A percentile compares a stretch with the other conserved stretches of the same genome.
These are phyloP conservation scores for Solioccasus polychromus DNA, from an alignment of 768 basidiomycete genomes.

Conservation along the genomic window DNA sequence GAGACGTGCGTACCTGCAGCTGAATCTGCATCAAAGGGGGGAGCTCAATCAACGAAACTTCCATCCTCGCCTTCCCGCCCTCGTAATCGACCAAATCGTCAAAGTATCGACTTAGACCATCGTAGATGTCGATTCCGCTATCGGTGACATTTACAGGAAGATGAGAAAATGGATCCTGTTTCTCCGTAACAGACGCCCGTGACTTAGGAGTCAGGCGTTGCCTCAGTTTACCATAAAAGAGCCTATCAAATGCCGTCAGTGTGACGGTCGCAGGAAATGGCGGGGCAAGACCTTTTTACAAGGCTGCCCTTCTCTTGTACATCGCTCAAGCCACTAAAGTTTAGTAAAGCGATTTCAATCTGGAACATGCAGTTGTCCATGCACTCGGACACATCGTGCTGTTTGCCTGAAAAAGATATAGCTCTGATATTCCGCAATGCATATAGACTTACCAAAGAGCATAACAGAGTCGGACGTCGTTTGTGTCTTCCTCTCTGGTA, in stretches of 20 bases:
- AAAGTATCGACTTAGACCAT: conserved; percentile 89
- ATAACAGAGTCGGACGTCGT: conserved; percentile 70
- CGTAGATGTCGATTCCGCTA: conserved; percentile 88
- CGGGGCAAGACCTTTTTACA: conserved; percentile 64
- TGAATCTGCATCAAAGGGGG: conserved; percentile 94
- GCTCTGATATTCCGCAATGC: neutral
- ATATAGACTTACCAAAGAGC: conserved; percentile 74
- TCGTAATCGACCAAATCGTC: conserved; percentile 86
- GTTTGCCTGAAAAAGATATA: conserved; percentile 58
- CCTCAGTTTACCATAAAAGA: conserved; percentile 88
- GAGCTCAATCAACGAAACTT: conserved; percentile 78
- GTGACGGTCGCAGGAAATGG: neutral
- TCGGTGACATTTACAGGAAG: conserved; percentile 91
- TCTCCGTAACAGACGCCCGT: conserved; percentile 67
- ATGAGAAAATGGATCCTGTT: conserved; percentile 91
- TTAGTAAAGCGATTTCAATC: conserved; percentile 87
- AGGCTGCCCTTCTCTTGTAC: conserved; percentile 67
- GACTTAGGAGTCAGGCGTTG: conserved; percentile 51
- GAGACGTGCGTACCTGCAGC: conserved; percentile 64
- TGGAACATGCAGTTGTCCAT: conserved; percentile 99
- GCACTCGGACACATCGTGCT: conserved; percentile 98
- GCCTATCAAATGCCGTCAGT: conserved; percentile 36
- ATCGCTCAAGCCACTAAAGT: conserved; percentile 49
- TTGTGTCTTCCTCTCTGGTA: conserved; percentile 52
- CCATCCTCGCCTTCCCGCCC: conserved; percentile 83